Evolutionary conservation across 441 rosid genomes (phyloP).

Genomic region (Macaranga tanarius): DNA sequence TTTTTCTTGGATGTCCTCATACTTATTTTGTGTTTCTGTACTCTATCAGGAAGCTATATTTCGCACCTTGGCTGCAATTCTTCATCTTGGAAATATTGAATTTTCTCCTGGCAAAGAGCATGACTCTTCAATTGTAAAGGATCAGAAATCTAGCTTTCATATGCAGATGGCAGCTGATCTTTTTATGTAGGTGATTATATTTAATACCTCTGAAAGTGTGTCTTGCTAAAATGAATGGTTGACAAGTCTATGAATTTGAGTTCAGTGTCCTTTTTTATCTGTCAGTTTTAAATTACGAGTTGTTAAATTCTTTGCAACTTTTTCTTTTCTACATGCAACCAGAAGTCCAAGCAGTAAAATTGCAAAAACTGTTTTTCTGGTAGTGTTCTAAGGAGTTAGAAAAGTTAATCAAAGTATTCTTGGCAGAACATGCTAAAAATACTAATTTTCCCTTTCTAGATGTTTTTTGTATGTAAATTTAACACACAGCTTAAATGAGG

Average conservation of each 20-base stretch:
- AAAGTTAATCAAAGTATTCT: background rate
- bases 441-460: background rate
- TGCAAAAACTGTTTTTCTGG: background rate
- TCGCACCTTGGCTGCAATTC: slow-evolving; percentile 87
- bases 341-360: background rate
- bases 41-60: slow-evolving; percentile 76
- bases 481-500: background rate
- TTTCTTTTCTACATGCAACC: background rate
- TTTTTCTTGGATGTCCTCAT: slow-evolving; percentile 21
- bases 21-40: slow-evolving; percentile 12
- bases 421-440: background rate
- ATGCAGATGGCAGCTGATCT: slow-evolving; percentile 89
- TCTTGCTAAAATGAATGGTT: slow-evolving; percentile 14
- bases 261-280: slow-evolving; percentile 2
- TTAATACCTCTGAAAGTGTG: slow-evolving; percentile 20
- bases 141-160: slow-evolving; percentile 71
- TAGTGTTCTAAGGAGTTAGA: background rate
- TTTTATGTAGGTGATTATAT: slow-evolving; percentile 60
- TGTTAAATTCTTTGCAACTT: background rate
- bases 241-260: background rate
- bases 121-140: slow-evolving; percentile 81
- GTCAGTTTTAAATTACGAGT: background rate
- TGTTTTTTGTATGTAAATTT: background rate
- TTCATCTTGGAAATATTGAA: slow-evolving; percentile 91
- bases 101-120: slow-evolving; percentile 94